Evolutionary conservation across 176 grass and related monocot species (phyloP).

Genomic region (Panicum miliaceum): DNA sequence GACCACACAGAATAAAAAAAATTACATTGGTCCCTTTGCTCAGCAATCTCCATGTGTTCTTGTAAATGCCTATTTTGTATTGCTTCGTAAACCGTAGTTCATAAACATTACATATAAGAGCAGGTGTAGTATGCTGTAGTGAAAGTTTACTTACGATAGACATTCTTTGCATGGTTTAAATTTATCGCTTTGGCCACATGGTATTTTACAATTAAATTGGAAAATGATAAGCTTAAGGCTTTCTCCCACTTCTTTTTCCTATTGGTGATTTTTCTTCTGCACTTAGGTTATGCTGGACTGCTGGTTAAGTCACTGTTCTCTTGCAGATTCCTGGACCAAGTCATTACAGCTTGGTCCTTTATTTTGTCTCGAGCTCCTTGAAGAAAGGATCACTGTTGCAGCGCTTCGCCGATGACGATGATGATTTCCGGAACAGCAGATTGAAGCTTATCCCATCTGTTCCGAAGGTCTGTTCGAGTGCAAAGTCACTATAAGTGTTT

Average conservation of each 20-base stretch:
- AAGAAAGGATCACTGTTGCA: slow-evolving; percentile 80
- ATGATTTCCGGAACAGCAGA: slow-evolving; percentile 93
- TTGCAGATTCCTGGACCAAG: slow-evolving; percentile 91
- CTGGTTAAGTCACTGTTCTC: slow-evolving; percentile 23
- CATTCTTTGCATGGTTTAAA: not conserved
- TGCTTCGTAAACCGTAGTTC: slow-evolving; percentile 1
- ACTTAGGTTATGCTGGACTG: slow-evolving; percentile 9
- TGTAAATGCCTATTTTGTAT: slow-evolving; percentile 8
- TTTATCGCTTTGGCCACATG: not conserved
- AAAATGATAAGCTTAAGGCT: not conserved
- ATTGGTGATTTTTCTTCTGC: slow-evolving; percentile 1
- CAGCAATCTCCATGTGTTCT: slow-evolving; percentile 14
- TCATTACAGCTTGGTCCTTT: slow-evolving; percentile 93
- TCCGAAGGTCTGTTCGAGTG: slow-evolving; percentile 67
- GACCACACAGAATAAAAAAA: not conserved
- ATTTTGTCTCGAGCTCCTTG: slow-evolving; percentile 76
- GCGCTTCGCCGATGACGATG: slow-evolving; percentile 86
- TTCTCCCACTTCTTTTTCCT: not conserved
- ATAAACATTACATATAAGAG: slow-evolving; percentile 22
- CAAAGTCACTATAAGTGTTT: slow-evolving; percentile 12
- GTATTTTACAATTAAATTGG: slow-evolving; percentile 15
- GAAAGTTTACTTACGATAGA: not conserved
- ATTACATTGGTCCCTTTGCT: not conserved
- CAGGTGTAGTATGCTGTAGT: not conserved
- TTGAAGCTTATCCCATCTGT: slow-evolving; percentile 97